phyloP scores from a whole-genome alignment of 306 rosid genomes.

The Lithocarpus polystachyus region DNA sequence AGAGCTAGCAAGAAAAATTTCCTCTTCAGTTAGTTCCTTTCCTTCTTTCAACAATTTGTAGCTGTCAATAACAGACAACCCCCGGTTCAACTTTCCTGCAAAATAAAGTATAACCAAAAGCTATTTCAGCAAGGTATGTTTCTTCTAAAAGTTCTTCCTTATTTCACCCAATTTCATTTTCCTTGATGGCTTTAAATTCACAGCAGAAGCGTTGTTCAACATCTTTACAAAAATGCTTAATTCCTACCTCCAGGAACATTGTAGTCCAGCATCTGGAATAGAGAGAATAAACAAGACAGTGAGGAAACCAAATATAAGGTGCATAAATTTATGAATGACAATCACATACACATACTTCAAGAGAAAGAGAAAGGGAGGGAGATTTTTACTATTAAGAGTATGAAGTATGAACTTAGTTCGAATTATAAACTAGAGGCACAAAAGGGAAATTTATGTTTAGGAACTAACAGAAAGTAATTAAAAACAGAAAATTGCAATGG shows the following conservation, averaged over 20 bases:
- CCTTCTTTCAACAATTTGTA: constrained; percentile 48
- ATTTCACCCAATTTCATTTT: constrained; percentile 2
- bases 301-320: constrained; percentile 1
- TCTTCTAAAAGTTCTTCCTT: neutral
- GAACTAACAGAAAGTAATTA: too few relatives aligned
- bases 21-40: constrained; percentile 41
- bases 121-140: constrained; percentile 15
- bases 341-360: neutral
- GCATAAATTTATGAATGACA: neutral
- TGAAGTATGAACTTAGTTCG: neutral
- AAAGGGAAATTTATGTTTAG: neutral
- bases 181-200: neutral
- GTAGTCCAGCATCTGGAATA: constrained; percentile 78
- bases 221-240: constrained; percentile 13
- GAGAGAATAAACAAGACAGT: constrained; percentile 1
- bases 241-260: constrained; percentile 87
- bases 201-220: neutral
- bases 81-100: constrained; percentile 66
- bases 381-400: neutral
- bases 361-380: neutral
- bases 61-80: constrained; percentile 59
- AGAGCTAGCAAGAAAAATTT: constrained; percentile 51
- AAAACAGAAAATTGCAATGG: neutral
- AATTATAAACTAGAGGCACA: neutral
- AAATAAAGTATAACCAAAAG: constrained; percentile 7